Base-by-base conservation (phyloP, 2,329 filamentous ascomycete species). In the Coniochaeta sp. region DNA sequence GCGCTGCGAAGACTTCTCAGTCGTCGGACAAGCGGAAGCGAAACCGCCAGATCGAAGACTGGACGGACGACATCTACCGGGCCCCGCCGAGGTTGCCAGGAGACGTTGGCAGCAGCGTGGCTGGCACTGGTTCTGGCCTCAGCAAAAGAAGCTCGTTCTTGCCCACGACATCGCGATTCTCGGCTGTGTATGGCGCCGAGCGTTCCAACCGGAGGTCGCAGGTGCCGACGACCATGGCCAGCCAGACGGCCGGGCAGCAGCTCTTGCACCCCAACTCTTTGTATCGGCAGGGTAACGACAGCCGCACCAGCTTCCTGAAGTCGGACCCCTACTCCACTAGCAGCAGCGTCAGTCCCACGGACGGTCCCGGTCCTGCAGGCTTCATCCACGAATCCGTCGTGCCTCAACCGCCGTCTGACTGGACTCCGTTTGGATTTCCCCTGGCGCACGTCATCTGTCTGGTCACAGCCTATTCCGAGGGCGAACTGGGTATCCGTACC, bases 331-430 rank as follows among this genome's bases (percentile, higher is more conserved):
- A 84, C 66, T 75, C 74, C 5, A 75, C 74, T 4, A 75, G 70
- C 61, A 82, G 81, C 47, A 82, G 81, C 50, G 81, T 85, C 28
- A 82, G 73, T 59, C 76, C 81, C 5, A 74, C 81, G 12, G 91
- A 93, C 56, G 88, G 87, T 0, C 85, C 88, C 42, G 93, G 93
- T 7, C 91, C 93, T 8, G 87, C 91, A 36, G 93, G 93, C n/a
- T 96, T 97, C 72, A 96, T 98, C 60, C 93, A 98, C 71, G 93
- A 97, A 73, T 84, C 90, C 42, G 95, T 99, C 44, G 93, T 99
- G 55, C 93, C 96, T 32, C 95, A 99, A 71, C 95, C 95, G 40
- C 95, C 95, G 9, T 88, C 93, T 2, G 95, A 99, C 73, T 99
- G 93, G 89, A 93, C 97, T 77, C 95, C 95, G 0, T 98, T 96